Evolutionary conservation across 768 basidiomycete species (phyloP), one percentile per base, ranked within the genome.

Genomic region (Rhodotorula graminis): DNA sequence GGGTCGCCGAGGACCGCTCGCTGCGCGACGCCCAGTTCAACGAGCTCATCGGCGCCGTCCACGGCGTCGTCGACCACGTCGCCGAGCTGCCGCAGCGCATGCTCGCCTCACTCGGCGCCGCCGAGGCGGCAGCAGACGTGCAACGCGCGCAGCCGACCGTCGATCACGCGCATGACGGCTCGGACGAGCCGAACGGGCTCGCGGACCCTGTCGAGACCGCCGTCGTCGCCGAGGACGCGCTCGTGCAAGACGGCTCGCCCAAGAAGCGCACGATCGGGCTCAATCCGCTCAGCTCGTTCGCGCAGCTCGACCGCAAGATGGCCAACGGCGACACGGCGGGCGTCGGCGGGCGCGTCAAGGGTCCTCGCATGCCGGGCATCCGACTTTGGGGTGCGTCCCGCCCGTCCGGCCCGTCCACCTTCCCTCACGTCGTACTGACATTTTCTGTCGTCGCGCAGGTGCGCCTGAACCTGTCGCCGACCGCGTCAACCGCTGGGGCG

Each of bases 311-410:
- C n/a, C 47, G 44, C 10, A 27, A 42, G 46, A 12, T 61, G 2
- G 46, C 37, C 10, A 23, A 18, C 29, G 55, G 12, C 33, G 53
- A 44, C 2, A 49, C 37, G 14, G 25, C 18, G 31, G 37, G 50
- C 6, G 19, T 40, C 29, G 5, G 18, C 6, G 31, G 60, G 25
- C 11, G 8, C 46, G n/a, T 66, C 18, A 64, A 64, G 46, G 71
- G 71, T 0, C 71, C 71, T 33, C 42, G 71, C 8, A 68, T 72
- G 67, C 71, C 71, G 12, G 71, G 57, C 1, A 56, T 72, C 50
- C 23, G 71, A 0, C 31, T 72, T 5, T 72, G 71, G 71, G 71
- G 71, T 65, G 33, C 64, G 63, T 55, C 44, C 27, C 15, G 19
- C 21, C 16, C n/a, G n/a, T n/a, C n/a, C n/a, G n/a, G n/a, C n/a